Conservation (phyloP, 169 alveolate genomes). For the Plasmodium blacklocki region DNA sequence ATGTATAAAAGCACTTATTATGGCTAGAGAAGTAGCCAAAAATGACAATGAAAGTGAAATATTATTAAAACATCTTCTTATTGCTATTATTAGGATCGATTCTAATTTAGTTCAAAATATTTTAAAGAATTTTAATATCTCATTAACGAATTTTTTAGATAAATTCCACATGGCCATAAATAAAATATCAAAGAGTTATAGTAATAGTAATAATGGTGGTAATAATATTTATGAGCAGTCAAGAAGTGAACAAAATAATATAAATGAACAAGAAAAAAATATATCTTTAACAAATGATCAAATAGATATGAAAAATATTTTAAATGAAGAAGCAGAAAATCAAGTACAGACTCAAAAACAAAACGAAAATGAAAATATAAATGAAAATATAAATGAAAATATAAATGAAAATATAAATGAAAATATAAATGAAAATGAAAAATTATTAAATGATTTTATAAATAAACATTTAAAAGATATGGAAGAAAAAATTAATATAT, state of each 20-base stretch:
- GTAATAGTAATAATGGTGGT: background rate
- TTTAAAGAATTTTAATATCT: conserved; percentile 47
- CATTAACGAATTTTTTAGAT: conserved; percentile 40
- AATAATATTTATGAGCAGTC: background rate
- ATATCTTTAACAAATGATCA: background rate
- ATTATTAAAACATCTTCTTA: conserved; percentile 36
- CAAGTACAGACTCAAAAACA: too few species aligned
- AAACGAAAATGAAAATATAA: too few species aligned
- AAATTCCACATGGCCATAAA: conserved; percentile 32
- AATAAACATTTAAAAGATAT: conserved; percentile 52
- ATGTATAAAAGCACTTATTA: conserved; percentile 59
- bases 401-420: background rate
- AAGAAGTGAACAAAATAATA: background rate
- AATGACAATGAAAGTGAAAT: conserved; percentile 49
- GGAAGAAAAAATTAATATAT: conserved; percentile 26
- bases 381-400: too few species aligned
- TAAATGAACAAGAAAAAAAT: background rate
- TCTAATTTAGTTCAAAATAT: conserved; percentile 27
- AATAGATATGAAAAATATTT: background rate
- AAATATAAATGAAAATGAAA: conserved; percentile 1
- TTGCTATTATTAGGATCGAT: conserved; percentile 47
- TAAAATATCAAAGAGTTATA: background rate
- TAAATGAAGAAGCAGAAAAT: background rate
- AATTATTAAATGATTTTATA: conserved; percentile 16
- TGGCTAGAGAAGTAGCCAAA: conserved; percentile 75